A percentile compares a stretch with the other conserved stretches of the same genome.
These are phyloP conservation scores for Rasamsonia emersonii DNA, from an alignment of 2,329 filamentous ascomycete genomes.

Conservation along the genomic window DNA sequence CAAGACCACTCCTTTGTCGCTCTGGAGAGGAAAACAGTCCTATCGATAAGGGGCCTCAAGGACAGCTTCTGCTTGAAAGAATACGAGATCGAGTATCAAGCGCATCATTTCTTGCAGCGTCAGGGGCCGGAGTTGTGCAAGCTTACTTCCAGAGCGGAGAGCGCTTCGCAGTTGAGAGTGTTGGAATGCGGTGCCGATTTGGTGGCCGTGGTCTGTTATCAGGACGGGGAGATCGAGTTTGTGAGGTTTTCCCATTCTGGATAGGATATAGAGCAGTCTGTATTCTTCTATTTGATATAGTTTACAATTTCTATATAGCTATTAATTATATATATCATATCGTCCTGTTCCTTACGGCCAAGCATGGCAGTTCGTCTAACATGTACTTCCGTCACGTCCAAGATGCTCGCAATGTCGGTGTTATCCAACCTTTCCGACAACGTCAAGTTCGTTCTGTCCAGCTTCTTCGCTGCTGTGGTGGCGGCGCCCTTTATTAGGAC, in stretches of 20 bases:
- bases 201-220: conserved; percentile 1
- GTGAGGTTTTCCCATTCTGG: too few species aligned
- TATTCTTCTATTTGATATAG: too few species aligned
- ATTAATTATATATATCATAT: too few species aligned
- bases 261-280: too few species aligned
- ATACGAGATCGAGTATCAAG: conserved; percentile 1
- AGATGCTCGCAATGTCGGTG: neutral
- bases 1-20: conserved; percentile 1
- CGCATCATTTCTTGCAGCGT: conserved; percentile 1
- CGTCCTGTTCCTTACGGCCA: too few species aligned
- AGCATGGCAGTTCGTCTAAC: too few species aligned
- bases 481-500: neutral
- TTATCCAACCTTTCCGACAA: neutral
- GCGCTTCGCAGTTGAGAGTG: neutral
- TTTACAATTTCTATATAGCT: too few species aligned
- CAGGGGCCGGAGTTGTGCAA: neutral
- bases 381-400: too few species aligned
- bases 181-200: neutral
- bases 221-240: conserved; percentile 1
- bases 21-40: neutral
- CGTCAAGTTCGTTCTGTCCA: too few species aligned
- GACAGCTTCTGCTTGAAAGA: conserved; percentile 1
- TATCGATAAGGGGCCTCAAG: too few species aligned
- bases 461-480: neutral
- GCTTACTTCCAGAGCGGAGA: neutral